Evolutionary conservation across 192 early-diverging fungal species (phyloP), one percentile per base, ranked within the genome.

Genomic region (Backusella sp.): DNA sequence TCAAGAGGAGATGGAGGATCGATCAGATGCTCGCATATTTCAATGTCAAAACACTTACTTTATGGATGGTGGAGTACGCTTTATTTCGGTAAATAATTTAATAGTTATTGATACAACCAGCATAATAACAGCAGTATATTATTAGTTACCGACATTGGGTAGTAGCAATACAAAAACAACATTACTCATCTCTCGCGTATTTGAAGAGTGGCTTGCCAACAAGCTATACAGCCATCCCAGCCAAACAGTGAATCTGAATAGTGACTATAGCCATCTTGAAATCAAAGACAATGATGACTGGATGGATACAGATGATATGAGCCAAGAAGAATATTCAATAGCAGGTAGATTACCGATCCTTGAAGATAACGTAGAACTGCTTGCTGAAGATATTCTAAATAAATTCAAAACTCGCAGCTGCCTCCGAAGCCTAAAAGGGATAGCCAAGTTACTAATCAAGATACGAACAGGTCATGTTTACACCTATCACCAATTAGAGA

Each of bases 381-480:
- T 78, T 39, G 76, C 78, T 6, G 84, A 82, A 77, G 76, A 80
- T 36, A 76, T 84, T n/a, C 73, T 84, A 59, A 73, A 74, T 14
- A 82, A 72, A 7, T 49, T 82, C 30, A 84, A 83, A 67, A 66
- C 49, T 68, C 49, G 71, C 14, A 36, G 56, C 11, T 62, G 56
- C 26, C 56, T 62, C 56, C 52, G 73, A 32, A 71, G 72, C 17
- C 70, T 84, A 17, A 72, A 70, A 26, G 84, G 81, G 19, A 62
- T 62, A 62, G 46, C 59, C 4, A 77, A 76, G 15, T 68, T 82
- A 23, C 52, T 67, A 65, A 70, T 84, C 14, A 79, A 80, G 42
- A 80, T 84, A 19, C 72, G 84, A 66, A 79, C 78, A 28, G 84
- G 84, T 14, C 84, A 84, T 77, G 75, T 79, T 14, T 84, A 78